These are phyloP conservation scores for Penicillium brevicompactum DNA, from an alignment of 2,329 filamentous ascomycete species.

Conservation along the genomic window DNA sequence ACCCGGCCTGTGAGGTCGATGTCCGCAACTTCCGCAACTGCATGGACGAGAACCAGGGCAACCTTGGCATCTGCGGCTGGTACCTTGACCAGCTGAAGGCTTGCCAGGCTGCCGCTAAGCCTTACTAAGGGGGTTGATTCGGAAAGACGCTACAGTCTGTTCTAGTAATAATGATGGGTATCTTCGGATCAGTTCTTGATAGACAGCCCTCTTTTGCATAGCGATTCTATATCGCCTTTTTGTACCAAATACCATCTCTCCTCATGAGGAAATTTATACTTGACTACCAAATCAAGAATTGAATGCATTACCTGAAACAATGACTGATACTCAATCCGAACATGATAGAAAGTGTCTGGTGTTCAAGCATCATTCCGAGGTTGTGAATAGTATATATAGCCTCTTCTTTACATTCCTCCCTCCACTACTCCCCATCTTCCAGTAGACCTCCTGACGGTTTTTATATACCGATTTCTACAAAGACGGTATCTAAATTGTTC, in stretches of 20 bases:
- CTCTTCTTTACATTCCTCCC: no score
- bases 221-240: slow-evolving; percentile 22
- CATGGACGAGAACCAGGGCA: slow-evolving; percentile 92
- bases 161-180: slow-evolving; percentile 10
- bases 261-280: slow-evolving; percentile 18
- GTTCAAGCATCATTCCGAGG: no score
- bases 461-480: no score
- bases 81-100: slow-evolving; percentile 97
- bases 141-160: slow-evolving; percentile 11
- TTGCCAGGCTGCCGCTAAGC: slow-evolving; percentile 75
- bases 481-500: no score
- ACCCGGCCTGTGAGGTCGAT: slow-evolving; percentile 74
- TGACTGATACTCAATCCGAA: neutral
- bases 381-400: no score
- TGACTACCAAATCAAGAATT: slow-evolving; percentile 7
- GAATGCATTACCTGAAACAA: slow-evolving; percentile 4
- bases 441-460: no score
- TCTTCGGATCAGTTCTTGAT: slow-evolving; percentile 6
- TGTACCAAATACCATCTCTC: slow-evolving; percentile 31
- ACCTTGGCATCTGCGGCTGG: slow-evolving; percentile 96
- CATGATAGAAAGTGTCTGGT: no score
- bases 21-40: slow-evolving; percentile 88
- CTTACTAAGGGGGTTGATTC: slow-evolving; percentile 56
- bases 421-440: no score
- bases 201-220: slow-evolving; percentile 18